Conservation (phyloP, 345 rosid genomes). For the Hibiscus mutabilis region DNA sequence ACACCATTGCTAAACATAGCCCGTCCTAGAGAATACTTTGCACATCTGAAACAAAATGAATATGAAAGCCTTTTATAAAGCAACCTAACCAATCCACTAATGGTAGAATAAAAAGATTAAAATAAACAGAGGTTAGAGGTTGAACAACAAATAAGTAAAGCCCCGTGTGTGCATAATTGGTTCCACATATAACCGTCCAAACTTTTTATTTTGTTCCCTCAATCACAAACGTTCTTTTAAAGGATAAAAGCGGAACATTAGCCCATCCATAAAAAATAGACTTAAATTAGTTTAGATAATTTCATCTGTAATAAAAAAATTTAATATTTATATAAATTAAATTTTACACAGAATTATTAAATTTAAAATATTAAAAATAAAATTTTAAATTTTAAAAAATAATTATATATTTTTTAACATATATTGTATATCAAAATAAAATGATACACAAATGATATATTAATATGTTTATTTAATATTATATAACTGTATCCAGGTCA, state of each 20-base stretch:
- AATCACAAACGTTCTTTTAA: not conserved
- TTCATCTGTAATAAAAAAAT: too few species aligned
- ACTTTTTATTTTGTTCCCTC: not conserved
- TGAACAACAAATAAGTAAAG: not conserved
- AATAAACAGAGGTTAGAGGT: not conserved
- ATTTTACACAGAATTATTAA: too few species aligned
- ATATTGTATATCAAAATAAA: too few species aligned
- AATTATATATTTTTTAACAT: too few species aligned
- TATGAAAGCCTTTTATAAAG: not conserved
- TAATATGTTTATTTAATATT: too few species aligned
- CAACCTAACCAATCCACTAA: not conserved
- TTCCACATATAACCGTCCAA: constrained; percentile 4
- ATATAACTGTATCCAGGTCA: too few species aligned
- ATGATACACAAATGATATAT: too few species aligned
- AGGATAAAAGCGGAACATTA: not conserved
- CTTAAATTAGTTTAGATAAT: not conserved
- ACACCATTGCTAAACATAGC: not conserved
- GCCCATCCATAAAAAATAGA: not conserved
- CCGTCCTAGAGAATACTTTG: not conserved
- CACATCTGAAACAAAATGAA: not conserved
- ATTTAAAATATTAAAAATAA: too few species aligned
- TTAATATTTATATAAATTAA: too few species aligned
- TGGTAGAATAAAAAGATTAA: not conserved
- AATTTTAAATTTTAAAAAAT: too few species aligned
- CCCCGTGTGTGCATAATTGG: not conserved